Percentiles rank a stretch among this genome's conserved stretches.
Conservation (phyloP, 2,329 filamentous ascomycete species). For the Fusarium anguioides region DNA sequence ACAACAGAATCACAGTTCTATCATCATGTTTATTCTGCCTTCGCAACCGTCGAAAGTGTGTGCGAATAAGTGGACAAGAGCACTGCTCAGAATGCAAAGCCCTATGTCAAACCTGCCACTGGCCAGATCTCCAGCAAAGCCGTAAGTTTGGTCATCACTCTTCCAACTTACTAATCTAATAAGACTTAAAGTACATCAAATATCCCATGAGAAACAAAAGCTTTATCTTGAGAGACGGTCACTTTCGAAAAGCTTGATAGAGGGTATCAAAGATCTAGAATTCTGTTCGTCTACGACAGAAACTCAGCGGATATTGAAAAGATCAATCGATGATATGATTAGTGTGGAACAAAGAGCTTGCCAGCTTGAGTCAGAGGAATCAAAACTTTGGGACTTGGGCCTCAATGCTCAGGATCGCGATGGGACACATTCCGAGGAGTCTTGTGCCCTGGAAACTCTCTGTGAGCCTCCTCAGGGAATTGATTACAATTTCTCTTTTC, state of each 20-base stretch:
- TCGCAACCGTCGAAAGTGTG: not conserved
- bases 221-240: not conserved
- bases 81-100: slow-evolving; percentile 4
- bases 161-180: not conserved
- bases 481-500: slow-evolving; percentile 1
- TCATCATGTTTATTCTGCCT: not conserved
- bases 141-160: not conserved
- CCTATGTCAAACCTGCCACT: not conserved
- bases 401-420: not conserved
- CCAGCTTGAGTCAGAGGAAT: not conserved
- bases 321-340: not conserved
- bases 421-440: not conserved
- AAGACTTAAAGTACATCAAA: not conserved
- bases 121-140: not conserved
- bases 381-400: not conserved
- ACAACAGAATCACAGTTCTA: not conserved
- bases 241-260: not conserved
- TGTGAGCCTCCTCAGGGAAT: not conserved
- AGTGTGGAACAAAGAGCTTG: not conserved
- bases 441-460: not conserved
- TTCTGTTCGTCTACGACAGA: not conserved
- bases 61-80: not conserved
- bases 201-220: slow-evolving; percentile 1
- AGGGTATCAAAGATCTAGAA: not conserved
- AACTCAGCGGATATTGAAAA: not conserved